Base-by-base conservation (phyloP, 345 rosid genomes). In the Excoecaria agallocha region DNA sequence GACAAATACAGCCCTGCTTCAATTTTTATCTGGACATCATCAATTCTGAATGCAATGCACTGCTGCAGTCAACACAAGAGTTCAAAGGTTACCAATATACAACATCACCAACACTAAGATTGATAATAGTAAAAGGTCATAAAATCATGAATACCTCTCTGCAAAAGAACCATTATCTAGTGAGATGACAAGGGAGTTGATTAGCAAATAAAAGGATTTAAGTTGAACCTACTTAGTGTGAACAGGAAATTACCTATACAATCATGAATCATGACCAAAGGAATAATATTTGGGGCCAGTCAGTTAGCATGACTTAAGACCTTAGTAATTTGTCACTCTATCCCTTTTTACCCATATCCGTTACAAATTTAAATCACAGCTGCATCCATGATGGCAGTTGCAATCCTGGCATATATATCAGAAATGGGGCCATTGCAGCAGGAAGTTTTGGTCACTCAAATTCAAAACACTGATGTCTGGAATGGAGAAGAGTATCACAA, bases 1-100 rank as follows among this genome's bases (percentile, higher is more conserved):
- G 73, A 66, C 68, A 75, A 57, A 68, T 73, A 78, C 37, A 84
- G 83, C 73, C 73, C 86, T 54, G 82, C 85, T 64, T 83, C 85
- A 50, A 88, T 68, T 46, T 75, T 75, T 74, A 87, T 73, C 79
- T 75, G 63, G 75, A 58, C 82, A 82, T 86, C 73, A 54, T 84
- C 90, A 83, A 95, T 78, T 76, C 81, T 87, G 83, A 93, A 88
- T 75, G 76, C 78, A 43, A 89, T 77, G 48, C 68, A 75, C 59
- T 77, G 77, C 98, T 93, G 94, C 92, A 83, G 68, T 54, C 22
- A 69, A 62, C 38, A 78, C 46, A 74, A 75, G 49, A 79, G 68
- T 69, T 38, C 61, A 61, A 38, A 77, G 15, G 49, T 81, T 64
- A 79, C 43, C 25, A 52, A 45, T 58, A 70, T 68, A 61, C 69